These are phyloP conservation scores for Jaminaea rosea DNA, from an alignment of 1,284 basidiomycete species.

Conservation along the genomic window DNA sequence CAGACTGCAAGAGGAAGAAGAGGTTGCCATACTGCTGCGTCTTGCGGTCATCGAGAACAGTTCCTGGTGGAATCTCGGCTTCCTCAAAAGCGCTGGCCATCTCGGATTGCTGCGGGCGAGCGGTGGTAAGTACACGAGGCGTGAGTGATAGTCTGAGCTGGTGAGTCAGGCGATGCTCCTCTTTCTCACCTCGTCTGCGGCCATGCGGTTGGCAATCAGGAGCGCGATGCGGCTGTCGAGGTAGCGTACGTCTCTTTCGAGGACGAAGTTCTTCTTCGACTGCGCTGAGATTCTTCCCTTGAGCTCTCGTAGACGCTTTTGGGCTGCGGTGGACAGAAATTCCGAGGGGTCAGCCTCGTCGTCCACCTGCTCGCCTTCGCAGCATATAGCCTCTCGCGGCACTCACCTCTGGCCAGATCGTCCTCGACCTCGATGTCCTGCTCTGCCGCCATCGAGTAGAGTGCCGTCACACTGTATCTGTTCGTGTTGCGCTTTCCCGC, in stretches of 20 bases:
- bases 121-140: background rate
- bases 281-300: constrained; percentile 96
- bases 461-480: constrained; percentile 86
- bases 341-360: too few relatives aligned
- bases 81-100: constrained; percentile 63
- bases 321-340: constrained; percentile 57
- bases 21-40: constrained; percentile 92
- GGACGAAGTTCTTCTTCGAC: constrained; percentile 98
- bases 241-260: constrained; percentile 95
- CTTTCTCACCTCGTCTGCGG: constrained; percentile 72
- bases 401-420: constrained; percentile 81
- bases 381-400: too few relatives aligned
- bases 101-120: constrained; percentile 15
- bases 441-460: constrained; percentile 96
- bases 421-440: constrained; percentile 98
- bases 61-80: constrained; percentile 58
- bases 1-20: constrained; percentile 95
- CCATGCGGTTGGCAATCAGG: constrained; percentile 96
- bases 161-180: background rate
- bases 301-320: constrained; percentile 87
- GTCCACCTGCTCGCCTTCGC: too few relatives aligned
- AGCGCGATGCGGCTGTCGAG: constrained; percentile 94
- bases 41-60: constrained; percentile 73
- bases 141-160: background rate
- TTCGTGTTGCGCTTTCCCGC: constrained; percentile 65